These are phyloP conservation scores for Claviceps spartinae DNA, from an alignment of 2,329 filamentous ascomycete genomes.

Conservation along the genomic window DNA sequence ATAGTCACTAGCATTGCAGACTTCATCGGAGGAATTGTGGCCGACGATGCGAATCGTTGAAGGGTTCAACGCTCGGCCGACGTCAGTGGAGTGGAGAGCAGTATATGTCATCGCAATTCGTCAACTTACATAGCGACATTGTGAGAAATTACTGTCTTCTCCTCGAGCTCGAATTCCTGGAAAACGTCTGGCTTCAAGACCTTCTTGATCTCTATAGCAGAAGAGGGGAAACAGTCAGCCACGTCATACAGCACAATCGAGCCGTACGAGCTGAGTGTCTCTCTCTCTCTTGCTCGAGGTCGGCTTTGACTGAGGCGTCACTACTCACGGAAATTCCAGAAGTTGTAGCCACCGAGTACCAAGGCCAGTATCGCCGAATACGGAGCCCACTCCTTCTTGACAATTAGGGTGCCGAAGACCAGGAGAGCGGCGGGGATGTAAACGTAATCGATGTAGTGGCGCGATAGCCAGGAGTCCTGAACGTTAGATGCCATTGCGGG, in stretches of 20 bases:
- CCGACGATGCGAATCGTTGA: neutral
- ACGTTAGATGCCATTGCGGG: conserved; percentile 14
- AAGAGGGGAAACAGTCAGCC: neutral
- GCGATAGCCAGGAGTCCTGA: conserved; percentile 28
- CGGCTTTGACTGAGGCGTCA: neutral
- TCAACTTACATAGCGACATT: conserved; percentile 83
- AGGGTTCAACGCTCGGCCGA: neutral
- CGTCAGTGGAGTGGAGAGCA: neutral
- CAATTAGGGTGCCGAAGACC: conserved; percentile 59
- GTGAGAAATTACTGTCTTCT: conserved; percentile 93
- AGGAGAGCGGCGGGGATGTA: conserved; percentile 74
- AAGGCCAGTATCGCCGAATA: conserved; percentile 57
- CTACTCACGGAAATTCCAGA: conserved; percentile 55
- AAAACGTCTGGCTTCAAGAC: conserved; percentile 78
- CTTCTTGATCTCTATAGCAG: conserved; percentile 52
- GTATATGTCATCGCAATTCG: neutral
- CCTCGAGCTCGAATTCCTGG: conserved; percentile 83
- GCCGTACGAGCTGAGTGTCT: neutral
- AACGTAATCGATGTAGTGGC: conserved; percentile 61
- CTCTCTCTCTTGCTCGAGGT: neutral
- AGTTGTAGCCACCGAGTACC: conserved; percentile 55
- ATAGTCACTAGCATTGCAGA: neutral
- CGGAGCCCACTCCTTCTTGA: conserved; percentile 65
- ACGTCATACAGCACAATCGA: conserved; percentile 6
- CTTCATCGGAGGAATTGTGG: neutral